Base-by-base conservation (phyloP, 495 filamentous ascomycete species). In the Hyaloscypha hepaticicola region DNA sequence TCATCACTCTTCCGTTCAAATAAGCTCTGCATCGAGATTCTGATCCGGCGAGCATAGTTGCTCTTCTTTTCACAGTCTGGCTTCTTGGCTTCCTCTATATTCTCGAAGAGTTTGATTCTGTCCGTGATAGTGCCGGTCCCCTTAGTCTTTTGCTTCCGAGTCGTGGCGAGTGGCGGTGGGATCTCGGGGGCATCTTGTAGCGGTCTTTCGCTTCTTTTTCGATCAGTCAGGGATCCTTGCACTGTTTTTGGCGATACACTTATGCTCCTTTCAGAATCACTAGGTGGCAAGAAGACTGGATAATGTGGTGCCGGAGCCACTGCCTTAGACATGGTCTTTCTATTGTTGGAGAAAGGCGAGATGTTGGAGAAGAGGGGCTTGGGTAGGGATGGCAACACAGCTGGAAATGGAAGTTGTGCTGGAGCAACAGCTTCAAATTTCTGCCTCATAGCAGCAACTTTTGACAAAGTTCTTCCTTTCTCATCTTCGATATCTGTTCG, bases 1-100 rank as follows among this genome's bases (percentile, higher is more conserved):
- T 73, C 70, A 21, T 71, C 69, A 6, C 66, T 51, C n/a, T 71
- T 66, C 8, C 66, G 72, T 21, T 76, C 73, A 58, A 76, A 77
- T 0, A 75, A 24, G 19, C 55, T 67, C 33, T 72, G 70, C 29
- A 67, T n/a, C 4, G 65, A 67, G 5, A 19, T 56, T n/a, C 52
- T 58, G 8, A 63, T 34, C 29, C 45, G 63, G 25, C 53, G 27
- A 2, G 53, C 24, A 59, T 25, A 45, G 60, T 28, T 55, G 3
- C 3, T 45, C 53, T 58, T 57, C 31, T 1, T 66, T 66, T 31
- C 19, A 9, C 19, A 16, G 31, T 25, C 26, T 1, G n/a, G 16
- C 28, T 19, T 25, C 1, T 48, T 26, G 21, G 6, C 5, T 38
- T 53, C 14, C 26, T 49, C 9, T 22, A 31, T 16, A 28, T 14